Evolutionary conservation across 257 asterid species (phyloP), one percentile per base, ranked within the genome.

Genomic region (Prunella vulgaris): DNA sequence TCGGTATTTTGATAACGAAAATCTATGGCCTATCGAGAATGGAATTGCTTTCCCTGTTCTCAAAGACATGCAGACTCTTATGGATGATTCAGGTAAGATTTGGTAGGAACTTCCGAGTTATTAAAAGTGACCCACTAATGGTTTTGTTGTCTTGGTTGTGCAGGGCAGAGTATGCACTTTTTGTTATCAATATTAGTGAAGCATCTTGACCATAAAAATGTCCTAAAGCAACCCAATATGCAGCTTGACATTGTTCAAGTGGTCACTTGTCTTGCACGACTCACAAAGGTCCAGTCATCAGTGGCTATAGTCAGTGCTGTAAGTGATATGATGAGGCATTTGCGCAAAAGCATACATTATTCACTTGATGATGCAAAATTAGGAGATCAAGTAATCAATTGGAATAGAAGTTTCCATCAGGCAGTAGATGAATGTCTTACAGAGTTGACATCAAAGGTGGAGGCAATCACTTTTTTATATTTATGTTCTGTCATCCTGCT

Each of bases 151-250:
- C 61, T 52, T 33, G 52, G 1, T 59, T 24, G 57, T 81, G 76
- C 91, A 94, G 99, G 97, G 75, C 92, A 92, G 68, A 88, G 88
- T 72, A 73, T 86, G 5, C 98, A 91, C 85, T 83, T 87, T 69
- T 81, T 94, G 83, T 81, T 94, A 73, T 86, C 99, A 53, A 85
- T 79, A 72, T 85, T 94, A 76, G 85, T 94, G 70, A 94, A 94
- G 83, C 99, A 91, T 81, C 93, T 94, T 8, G 98, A 94, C 80
- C 97, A 89, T 76, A 94, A 89, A 82, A 89, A 82, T 60, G 92
- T 94, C 78, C 83, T 89, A 7, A 85, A 86, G 81, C 93, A 87
- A 62, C 99, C 96, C 12, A 85, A 79, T 35, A 89, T 94, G 89
- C 97, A 94, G 87, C 87, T 94, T 40, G 98, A 91, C 75, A 87